phyloP scores from a whole-genome alignment of 2,329 filamentous ascomycete species.

The Alternaria sp. region DNA sequence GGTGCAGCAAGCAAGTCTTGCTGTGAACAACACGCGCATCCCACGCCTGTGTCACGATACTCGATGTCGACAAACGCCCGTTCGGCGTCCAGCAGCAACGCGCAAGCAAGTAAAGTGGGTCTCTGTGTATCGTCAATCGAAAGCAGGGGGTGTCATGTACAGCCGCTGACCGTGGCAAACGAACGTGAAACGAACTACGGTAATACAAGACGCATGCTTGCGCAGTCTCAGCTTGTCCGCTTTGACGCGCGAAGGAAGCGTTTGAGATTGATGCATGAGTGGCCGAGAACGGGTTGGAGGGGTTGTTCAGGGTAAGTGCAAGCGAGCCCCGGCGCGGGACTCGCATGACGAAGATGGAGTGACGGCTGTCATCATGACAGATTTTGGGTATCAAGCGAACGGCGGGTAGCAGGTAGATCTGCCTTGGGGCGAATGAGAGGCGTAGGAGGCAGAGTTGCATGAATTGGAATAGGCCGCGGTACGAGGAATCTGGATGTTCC shows the following conservation, averaged over 20 bases:
- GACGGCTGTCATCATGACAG: conserved; percentile 20
- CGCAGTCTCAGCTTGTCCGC: conserved; percentile 6
- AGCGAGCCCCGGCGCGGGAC: neutral
- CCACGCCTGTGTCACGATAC: neutral
- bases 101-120: conserved; percentile 1
- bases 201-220: conserved; percentile 5
- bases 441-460: neutral
- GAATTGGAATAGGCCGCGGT: neutral
- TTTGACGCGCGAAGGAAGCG: conserved; percentile 8
- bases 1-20: neutral
- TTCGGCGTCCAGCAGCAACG: neutral
- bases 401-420: neutral
- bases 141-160: neutral
- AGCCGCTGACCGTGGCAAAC: neutral
- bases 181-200: conserved; percentile 16
- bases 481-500: neutral
- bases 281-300: conserved; percentile 1
- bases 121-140: neutral
- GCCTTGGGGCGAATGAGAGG: neutral
- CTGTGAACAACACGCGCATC: neutral
- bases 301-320: neutral
- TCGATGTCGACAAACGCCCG: neutral
- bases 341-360: conserved; percentile 7
- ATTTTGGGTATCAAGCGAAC: conserved; percentile 1
- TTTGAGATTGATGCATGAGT: conserved; percentile 18